Conservation (phyloP, 768 basidiomycete genomes). For the Hebeloma cylindrosporum region DNA sequence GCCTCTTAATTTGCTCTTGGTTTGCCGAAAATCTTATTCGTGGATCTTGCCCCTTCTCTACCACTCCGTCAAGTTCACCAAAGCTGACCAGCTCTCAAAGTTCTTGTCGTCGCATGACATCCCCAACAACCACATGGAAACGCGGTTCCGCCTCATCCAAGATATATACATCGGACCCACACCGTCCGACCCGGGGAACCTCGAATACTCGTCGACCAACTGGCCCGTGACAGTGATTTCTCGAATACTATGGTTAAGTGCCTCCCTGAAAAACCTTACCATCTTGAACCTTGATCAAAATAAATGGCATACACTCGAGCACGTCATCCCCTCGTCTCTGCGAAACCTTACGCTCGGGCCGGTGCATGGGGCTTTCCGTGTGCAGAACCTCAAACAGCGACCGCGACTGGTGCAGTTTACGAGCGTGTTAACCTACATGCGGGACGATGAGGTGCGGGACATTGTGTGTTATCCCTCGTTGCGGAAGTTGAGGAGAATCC, state of each 20-base stretch:
- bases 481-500: conserved; percentile 28
- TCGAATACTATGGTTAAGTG: conserved; percentile 30
- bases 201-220: conserved; percentile 27
- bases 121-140: conserved; percentile 15
- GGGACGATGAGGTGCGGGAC: conserved; percentile 35
- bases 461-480: conserved; percentile 29
- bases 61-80: conserved; percentile 23
- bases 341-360: conserved; percentile 34
- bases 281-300: conserved; percentile 33
- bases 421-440: conserved; percentile 34
- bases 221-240: conserved; percentile 35
- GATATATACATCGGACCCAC: conserved; percentile 33
- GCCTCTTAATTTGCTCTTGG: conserved; percentile 6
- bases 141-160: conserved; percentile 24
- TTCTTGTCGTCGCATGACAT: conserved; percentile 24
- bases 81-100: conserved; percentile 18
- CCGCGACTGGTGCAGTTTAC: conserved; percentile 30
- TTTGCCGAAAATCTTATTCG: conserved; percentile 12
- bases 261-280: conserved; percentile 28
- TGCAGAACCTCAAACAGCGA: conserved; percentile 25
- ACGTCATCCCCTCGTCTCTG: conserved; percentile 31
- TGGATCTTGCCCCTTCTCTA: conserved; percentile 26
- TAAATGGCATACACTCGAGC: conserved; percentile 29
- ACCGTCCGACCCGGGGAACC: conserved; percentile 19
- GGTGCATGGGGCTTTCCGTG: conserved; percentile 32